Evolutionary conservation across 2,329 filamentous ascomycete species (phyloP), one percentile per base, ranked within the genome.

Genomic region (Fusarium zealandicum): DNA sequence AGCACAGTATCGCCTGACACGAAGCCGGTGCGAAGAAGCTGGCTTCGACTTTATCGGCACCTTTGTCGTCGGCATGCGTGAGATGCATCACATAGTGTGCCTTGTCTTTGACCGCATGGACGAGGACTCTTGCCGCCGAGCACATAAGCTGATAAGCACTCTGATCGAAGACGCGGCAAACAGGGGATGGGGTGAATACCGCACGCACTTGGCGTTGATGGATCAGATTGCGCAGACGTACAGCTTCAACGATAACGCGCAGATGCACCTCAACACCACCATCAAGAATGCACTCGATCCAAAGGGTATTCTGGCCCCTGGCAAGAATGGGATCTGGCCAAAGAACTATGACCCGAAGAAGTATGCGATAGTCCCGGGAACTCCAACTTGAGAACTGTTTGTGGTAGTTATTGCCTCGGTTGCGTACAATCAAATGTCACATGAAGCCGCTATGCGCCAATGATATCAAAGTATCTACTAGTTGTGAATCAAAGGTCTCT

Each of bases 21-120:
- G 48, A 2, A 25, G 32, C 0, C 47, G 59, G 3, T 65, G 61
- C 11, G 52, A 63, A n/a, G 58, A 64, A 12, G 61, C 61, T 0
- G 58, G 62, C 1, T 58, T 64, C 4, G 62, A 64, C 25, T 64
- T 64, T 4, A 57, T 64, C 3, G 61, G 62, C 4, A 59, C 52
- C 0, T 64, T 63, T n/a, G 49, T 51, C 3, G 38, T 62, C 3
- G 59, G 59, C 3, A 61, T 62, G 47, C 41, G 59, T 1, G 59
- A 62, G 20, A 61, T 62, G 59, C 59, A 62, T 18, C 51, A 62
- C 22, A 62, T 62, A 1, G 58, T 62, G 1, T 62, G 55, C 20
- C 37, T 62, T 4, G 54, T 62, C 11, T 62, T 62, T n/a, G 18
- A 62, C n/a, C 46, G 54, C 2, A 28, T 37, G 0, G 51, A 62